Percentiles rank a stretch among this genome's conserved stretches.
Conservation (phyloP, 2,329 filamentous ascomycete genomes). For the Gyromitra esculenta region DNA sequence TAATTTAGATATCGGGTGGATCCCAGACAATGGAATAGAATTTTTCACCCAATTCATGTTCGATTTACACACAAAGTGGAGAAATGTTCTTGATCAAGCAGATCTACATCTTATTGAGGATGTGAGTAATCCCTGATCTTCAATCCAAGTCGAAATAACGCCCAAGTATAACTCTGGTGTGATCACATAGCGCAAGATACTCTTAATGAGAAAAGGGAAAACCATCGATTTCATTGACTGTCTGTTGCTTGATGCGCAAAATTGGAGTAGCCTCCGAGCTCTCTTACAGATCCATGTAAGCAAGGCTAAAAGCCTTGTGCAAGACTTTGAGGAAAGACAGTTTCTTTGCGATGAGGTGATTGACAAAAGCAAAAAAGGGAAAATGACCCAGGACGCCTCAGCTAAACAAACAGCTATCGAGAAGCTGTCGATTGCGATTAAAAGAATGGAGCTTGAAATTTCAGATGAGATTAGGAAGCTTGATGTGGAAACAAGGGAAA, state of each 20-base stretch:
- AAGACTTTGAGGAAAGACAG: not conserved
- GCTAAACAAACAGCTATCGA: not conserved
- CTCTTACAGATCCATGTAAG: not conserved
- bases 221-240: not conserved
- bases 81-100: not conserved
- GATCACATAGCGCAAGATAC: not conserved
- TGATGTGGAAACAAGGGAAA: not conserved
- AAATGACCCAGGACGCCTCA: not conserved
- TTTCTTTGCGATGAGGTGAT: constrained; percentile 6
- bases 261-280: not conserved
- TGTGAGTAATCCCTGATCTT: not conserved
- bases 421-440: not conserved
- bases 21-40: constrained; percentile 9
- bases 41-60: constrained; percentile 15
- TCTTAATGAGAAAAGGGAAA: not conserved
- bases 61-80: constrained; percentile 15
- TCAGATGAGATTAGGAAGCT: not conserved
- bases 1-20: constrained; percentile 10
- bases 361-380: not conserved
- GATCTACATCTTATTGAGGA: not conserved
- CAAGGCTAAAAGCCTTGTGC: not conserved
- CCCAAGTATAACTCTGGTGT: not conserved
- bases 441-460: not conserved
- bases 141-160: not conserved
- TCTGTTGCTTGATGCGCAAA: constrained; percentile 21